These are phyloP conservation scores for Hippophae tibetana DNA, from an alignment of 306 rosid species.

Conservation along the genomic window DNA sequence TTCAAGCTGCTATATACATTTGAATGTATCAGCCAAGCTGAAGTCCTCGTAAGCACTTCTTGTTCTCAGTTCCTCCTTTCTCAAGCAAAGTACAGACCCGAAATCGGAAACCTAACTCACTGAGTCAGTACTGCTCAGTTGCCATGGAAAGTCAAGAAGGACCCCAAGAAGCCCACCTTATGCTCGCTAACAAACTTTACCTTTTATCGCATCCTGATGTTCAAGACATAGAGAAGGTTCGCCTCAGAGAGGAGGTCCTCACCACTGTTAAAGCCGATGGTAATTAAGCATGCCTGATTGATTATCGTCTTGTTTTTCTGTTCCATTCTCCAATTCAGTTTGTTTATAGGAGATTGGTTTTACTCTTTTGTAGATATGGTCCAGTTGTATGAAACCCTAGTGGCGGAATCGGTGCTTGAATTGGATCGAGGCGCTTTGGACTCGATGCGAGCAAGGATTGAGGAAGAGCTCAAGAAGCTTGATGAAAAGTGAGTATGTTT, in stretches of 20 bases:
- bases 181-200: slow-evolving; percentile 81
- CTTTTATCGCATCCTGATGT: slow-evolving; percentile 70
- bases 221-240: slow-evolving; percentile 84
- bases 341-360: neutral
- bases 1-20: neutral
- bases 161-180: slow-evolving; percentile 66
- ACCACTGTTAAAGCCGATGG: slow-evolving; percentile 65
- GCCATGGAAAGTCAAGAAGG: slow-evolving; percentile 81
- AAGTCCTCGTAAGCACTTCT: neutral
- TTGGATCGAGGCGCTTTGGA: slow-evolving; percentile 59
- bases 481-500: slow-evolving; percentile 70
- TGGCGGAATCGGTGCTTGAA: slow-evolving; percentile 53
- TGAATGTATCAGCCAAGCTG: neutral
- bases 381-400: slow-evolving; percentile 73
- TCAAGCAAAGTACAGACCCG: slow-evolving; percentile 22
- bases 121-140: slow-evolving; percentile 1
- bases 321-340: neutral
- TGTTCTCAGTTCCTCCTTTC: slow-evolving; percentile 21
- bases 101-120: slow-evolving; percentile 22
- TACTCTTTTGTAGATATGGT: slow-evolving; percentile 53
- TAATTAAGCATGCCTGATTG: slow-evolving; percentile 9
- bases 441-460: slow-evolving; percentile 65
- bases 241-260: slow-evolving; percentile 66
- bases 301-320: neutral
- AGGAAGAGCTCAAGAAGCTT: slow-evolving; percentile 62